Conservation (phyloP, 2,329 filamentous ascomycete genomes). For the Aspergillus hiratsukae region DNA sequence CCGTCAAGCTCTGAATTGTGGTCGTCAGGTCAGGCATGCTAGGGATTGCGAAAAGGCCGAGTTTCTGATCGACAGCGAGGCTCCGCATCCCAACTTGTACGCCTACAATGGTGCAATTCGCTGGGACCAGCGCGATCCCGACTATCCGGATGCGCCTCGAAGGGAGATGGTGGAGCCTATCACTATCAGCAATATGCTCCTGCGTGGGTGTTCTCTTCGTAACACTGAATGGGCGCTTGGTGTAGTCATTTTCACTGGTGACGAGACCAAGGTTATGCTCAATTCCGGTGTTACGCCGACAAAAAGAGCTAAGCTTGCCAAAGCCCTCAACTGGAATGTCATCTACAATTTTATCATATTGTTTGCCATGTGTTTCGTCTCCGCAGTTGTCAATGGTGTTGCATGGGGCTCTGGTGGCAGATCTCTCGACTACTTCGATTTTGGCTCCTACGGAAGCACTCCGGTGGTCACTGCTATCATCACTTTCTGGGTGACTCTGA, state of each 20-base stretch:
- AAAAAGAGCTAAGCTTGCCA: conserved; percentile 85
- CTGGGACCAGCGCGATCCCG: conserved; percentile 71
- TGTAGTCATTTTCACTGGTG: conserved; percentile 87
- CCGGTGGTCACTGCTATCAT: conserved; percentile 83
- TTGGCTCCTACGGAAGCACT: conserved; percentile 70
- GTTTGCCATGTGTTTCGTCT: conserved; percentile 80
- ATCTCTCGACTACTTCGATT: conserved; percentile 79
- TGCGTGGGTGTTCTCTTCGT: conserved; percentile 86
- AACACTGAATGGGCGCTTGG: conserved; percentile 97
- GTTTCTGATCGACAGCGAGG: conserved; percentile 85
- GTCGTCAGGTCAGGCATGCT: conserved; percentile 77
- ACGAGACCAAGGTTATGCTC: conserved; percentile 99
- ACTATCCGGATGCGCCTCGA: conserved; percentile 57
- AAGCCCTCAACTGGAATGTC: conserved; percentile 95
- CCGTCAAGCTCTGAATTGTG: conserved; percentile 81
- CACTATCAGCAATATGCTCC: conserved; percentile 87
- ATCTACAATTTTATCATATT: conserved; percentile 93
- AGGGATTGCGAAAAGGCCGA: conserved; percentile 86
- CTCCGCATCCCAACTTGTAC: conserved; percentile 89
- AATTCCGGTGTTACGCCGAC: conserved; percentile 93
- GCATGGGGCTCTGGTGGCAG: conserved; percentile 72
- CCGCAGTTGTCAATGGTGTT: conserved; percentile 78
- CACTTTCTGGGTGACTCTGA: conserved; percentile 92
- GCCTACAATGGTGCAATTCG: conserved; percentile 85
- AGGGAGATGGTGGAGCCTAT: conserved; percentile 88